A percentile compares a stretch with the other conserved stretches of the same genome.
These are phyloP conservation scores for Penicillium egyptiacum DNA, from an alignment of 495 filamentous ascomycete genomes.

Conservation along the genomic window DNA sequence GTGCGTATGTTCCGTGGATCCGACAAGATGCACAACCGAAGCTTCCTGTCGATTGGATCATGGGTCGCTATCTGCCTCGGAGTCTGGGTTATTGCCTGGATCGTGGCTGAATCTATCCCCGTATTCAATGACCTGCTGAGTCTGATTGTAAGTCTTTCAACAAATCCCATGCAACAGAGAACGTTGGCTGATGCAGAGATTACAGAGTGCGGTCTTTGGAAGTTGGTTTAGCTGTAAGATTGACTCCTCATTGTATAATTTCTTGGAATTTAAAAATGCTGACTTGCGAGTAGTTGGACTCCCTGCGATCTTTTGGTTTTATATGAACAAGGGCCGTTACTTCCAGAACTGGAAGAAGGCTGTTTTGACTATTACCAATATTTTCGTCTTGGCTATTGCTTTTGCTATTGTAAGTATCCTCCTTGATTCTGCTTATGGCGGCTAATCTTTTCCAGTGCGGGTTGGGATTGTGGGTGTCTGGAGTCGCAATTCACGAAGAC, in stretches of 20 bases:
- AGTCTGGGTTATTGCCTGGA: constrained; percentile 64
- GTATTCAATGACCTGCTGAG: constrained; percentile 67
- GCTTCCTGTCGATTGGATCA: constrained; percentile 42
- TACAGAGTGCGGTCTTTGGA: constrained; percentile 39
- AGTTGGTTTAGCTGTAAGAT: constrained; percentile 45
- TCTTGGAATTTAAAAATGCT: background rate
- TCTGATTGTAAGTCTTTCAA: constrained; percentile 38
- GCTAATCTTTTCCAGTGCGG: constrained; percentile 33
- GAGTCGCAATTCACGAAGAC: constrained; percentile 36
- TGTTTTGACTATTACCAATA: constrained; percentile 36
- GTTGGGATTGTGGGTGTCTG: constrained; percentile 43
- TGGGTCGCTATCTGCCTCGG: constrained; percentile 59
- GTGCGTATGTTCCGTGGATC: constrained; percentile 58
- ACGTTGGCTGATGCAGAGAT: constrained; percentile 10
- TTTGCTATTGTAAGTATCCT: constrained; percentile 35
- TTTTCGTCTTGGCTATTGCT: constrained; percentile 34
- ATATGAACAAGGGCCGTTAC: constrained; percentile 40
- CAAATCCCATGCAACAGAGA: background rate
- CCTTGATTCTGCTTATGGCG: background rate
- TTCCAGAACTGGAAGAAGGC: constrained; percentile 31
- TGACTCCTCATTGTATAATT: background rate
- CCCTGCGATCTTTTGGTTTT: constrained; percentile 44
- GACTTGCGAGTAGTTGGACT: constrained; percentile 29
- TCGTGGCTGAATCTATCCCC: constrained; percentile 71
- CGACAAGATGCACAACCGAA: constrained; percentile 56